Base-by-base conservation (phyloP, 129 eudicot species). In the Logfia minima region DNA sequence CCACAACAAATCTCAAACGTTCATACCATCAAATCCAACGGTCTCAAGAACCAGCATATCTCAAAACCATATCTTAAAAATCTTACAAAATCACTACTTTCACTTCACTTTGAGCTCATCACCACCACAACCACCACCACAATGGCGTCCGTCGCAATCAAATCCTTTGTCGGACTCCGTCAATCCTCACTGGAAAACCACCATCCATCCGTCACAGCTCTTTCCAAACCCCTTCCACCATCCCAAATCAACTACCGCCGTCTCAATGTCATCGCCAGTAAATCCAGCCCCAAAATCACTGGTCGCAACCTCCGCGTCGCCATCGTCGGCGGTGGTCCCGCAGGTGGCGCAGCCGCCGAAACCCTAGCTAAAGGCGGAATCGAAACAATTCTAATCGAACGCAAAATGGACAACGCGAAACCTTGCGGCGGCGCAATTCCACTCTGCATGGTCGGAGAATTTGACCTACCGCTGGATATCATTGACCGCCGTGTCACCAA, bases 341-440 rank as follows among this genome's bases (percentile, higher is more conserved):
- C 99, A 5, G 99, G 99, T 3, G 99, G 99, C n/a, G 84, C 86
- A 3, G 97, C 99, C 9, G 97, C 99, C 6, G 99, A 95, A 72
- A 89, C 99, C 3, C 88, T 95, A 16, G 99, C 96, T 0, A 91
- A 95, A 75, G 96, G 96, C 7, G 99, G 99, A 1, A 77, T 95
- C 0, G 99, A 95, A 66, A 91, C 97, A 16, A 81, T 95, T 45
- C 79, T 95, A 0, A 85, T 95, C 23, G 99, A 95, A 32, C 84
- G 99, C 2, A 95, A 95, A 83, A 55, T 95, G 75, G 99, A 95
- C 76, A 95, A 95, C 79, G 91, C 96, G 53, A 95, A 95, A 59
- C 99, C 99, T 4, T 95, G 99, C 66, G 99, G 99, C 16, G 99
- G 99, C 0, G 99, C 99, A 0, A 95, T 95, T 13, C 99, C 99